Evolutionary conservation across 1,139 yeast species (phyloP).

Genomic region (Protomyces arabidopsidicola): DNA sequence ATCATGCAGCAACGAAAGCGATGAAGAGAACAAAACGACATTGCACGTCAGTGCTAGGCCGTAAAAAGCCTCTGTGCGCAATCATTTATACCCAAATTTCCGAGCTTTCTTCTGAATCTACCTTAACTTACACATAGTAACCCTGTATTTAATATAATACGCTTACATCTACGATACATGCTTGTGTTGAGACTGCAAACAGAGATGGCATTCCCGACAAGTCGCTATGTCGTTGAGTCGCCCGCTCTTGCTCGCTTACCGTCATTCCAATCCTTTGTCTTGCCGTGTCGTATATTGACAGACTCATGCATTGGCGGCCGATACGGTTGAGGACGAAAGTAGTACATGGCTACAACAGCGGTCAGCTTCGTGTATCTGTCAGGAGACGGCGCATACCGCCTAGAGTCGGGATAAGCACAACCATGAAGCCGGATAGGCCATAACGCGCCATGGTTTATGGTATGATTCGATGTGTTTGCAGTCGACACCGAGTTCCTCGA

Average conservation of each 20-base stretch:
- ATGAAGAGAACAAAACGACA: conserved; percentile 1
- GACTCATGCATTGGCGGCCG: conserved; percentile 1
- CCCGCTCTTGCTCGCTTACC: not conserved
- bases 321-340: not conserved
- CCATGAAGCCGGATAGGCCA: not conserved
- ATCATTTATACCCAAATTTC: conserved; percentile 1
- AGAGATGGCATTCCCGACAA: too few species aligned
- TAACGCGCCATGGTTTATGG: not conserved
- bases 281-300: not conserved
- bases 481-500: too few species aligned
- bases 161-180: too few species aligned
- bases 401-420: not conserved
- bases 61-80: not conserved
- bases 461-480: too few species aligned
- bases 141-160: not conserved
- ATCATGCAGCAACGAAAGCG: not conserved
- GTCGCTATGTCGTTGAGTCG: not conserved
- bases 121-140: not conserved
- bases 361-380: not conserved
- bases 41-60: conserved; percentile 3
- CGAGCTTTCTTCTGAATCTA: not conserved
- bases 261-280: not conserved
- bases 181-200: too few species aligned
- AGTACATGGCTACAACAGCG: not conserved
- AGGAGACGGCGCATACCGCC: not conserved